These are phyloP conservation scores for Hyparrhenia diplandra DNA, from an alignment of 176 grass and related monocot genomes.

Conservation along the genomic window DNA sequence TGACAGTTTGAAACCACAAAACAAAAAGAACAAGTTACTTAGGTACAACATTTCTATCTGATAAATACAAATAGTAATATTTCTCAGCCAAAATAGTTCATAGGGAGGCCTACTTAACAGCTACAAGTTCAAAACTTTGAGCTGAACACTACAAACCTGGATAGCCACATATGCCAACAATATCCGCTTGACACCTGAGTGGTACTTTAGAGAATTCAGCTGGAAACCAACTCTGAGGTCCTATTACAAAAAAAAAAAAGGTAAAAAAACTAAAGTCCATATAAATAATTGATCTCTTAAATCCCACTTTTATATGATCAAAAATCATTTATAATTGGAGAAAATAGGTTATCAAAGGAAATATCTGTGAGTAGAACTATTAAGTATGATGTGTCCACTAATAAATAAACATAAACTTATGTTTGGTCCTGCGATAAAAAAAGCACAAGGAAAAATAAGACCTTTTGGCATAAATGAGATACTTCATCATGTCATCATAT, in stretches of 20 bases:
- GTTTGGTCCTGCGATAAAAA: no score
- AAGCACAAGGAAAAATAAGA: no score
- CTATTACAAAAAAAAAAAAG: constrained; percentile 25
- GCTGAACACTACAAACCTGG: constrained; percentile 51
- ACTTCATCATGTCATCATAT: no score
- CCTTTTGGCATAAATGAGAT: no score
- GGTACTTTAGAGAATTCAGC: constrained; percentile 62
- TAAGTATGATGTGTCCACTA: not conserved
- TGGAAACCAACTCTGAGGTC: constrained; percentile 57
- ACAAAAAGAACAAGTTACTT: not conserved
- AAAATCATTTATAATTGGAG: not conserved
- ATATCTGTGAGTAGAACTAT: not conserved
- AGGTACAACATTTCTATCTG: not conserved
- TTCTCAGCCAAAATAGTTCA: not conserved
- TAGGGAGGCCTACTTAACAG: not conserved
- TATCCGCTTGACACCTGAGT: constrained; percentile 82
- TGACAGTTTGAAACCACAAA: not conserved
- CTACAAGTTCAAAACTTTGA: not conserved
- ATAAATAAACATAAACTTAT: no score
- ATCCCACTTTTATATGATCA: not conserved
- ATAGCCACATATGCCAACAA: constrained; percentile 80
- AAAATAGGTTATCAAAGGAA: not conserved
- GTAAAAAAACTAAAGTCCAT: not conserved
- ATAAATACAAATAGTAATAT: not conserved
- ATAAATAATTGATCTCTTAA: not conserved